A percentile compares a stretch with the other conserved stretches of the same genome.
These are phyloP conservation scores for Capsicum chinense DNA, from an alignment of 257 asterid species.

Conservation along the genomic window DNA sequence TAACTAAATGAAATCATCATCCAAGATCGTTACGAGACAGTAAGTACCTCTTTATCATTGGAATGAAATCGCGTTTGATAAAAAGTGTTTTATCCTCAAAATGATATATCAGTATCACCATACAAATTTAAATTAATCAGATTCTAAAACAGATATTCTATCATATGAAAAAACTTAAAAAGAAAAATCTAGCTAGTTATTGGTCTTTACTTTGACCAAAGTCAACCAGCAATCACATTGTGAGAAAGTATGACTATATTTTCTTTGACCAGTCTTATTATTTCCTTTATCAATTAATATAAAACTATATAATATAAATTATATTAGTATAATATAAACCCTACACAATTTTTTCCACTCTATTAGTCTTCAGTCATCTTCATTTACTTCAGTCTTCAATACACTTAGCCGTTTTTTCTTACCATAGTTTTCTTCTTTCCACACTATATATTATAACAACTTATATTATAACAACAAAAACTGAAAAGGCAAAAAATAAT, in stretches of 20 bases:
- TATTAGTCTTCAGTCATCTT: not conserved
- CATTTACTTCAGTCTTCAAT: conserved; percentile 30
- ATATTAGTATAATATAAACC: not conserved
- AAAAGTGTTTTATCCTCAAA: no score
- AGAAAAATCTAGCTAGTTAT: not conserved
- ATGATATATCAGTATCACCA: no score
- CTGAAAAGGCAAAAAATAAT: not conserved
- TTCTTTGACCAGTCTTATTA: conserved; percentile 16
- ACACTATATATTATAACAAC: not conserved
- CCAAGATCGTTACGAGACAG: no score
- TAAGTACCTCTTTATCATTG: no score
- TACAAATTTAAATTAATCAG: no score
- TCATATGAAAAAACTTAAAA: no score
- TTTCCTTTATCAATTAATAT: not conserved
- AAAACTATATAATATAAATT: no score
- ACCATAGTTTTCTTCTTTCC: conserved; percentile 31
- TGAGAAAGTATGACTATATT: conserved; percentile 29
- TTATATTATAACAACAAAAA: not conserved
- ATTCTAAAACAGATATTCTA: no score
- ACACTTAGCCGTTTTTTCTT: conserved; percentile 37
- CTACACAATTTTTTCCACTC: not conserved
- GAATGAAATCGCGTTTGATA: no score
- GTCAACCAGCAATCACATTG: conserved; percentile 12
- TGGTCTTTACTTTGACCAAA: conserved; percentile 26
- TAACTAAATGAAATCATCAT: no score